phyloP scores from a whole-genome alignment of 2,329 filamentous ascomycete species.

The Corinectria fuckeliana region DNA sequence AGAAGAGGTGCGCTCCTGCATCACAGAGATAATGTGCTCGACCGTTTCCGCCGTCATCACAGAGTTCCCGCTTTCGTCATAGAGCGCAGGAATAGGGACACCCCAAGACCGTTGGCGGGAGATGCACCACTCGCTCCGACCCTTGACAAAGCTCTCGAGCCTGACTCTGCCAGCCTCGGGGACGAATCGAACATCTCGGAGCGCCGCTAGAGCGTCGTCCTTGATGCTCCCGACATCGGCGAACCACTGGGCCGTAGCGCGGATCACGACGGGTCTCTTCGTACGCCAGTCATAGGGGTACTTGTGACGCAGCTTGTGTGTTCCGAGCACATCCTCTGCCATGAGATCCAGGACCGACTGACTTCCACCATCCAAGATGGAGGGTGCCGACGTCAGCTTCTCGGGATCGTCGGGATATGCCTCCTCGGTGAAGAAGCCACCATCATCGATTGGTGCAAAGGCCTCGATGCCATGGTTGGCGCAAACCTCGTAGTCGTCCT shows the following conservation, averaged over 20 bases:
- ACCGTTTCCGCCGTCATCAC: constrained; percentile 82
- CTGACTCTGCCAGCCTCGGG: constrained; percentile 76
- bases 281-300: constrained; percentile 99
- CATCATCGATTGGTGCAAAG: constrained; percentile 82
- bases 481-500: constrained; percentile 93
- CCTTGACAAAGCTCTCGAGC: constrained; percentile 84
- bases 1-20: constrained; percentile 81
- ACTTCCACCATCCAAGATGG: constrained; percentile 74
- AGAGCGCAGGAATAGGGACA: constrained; percentile 92
- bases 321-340: constrained; percentile 67
- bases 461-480: constrained; percentile 72
- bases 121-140: constrained; percentile 96
- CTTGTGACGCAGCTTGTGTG: constrained; percentile 81
- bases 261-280: constrained; percentile 87
- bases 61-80: constrained; percentile 74
- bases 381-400: constrained; percentile 68
- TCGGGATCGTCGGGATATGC: constrained; percentile 75
- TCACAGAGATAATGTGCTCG: constrained; percentile 81
- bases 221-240: constrained; percentile 89
- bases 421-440: constrained; percentile 80
- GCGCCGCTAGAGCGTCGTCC: constrained; percentile 69
- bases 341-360: constrained; percentile 74
- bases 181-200: constrained; percentile 78
- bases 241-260: constrained; percentile 98
- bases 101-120: constrained; percentile 96